These are phyloP conservation scores for Gossypium schwendimanii DNA, from an alignment of 441 rosid genomes.

Conservation along the genomic window DNA sequence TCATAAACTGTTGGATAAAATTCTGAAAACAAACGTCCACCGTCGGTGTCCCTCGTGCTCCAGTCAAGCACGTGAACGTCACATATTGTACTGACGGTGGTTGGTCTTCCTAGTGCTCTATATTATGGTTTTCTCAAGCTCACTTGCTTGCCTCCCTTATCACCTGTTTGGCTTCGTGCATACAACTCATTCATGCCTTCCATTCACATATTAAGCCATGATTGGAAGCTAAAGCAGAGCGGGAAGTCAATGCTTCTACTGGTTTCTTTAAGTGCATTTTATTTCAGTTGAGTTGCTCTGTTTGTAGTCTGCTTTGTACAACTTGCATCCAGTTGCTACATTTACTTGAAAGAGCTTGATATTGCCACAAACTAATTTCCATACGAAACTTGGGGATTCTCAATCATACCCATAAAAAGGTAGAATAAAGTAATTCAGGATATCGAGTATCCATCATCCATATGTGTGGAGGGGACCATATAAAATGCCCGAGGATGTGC, in stretches of 20 bases:
- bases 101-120: not conserved
- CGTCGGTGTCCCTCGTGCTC: constrained; percentile 23
- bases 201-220: not conserved
- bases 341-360: not conserved
- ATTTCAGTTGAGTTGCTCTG: not conserved
- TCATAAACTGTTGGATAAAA: constrained; percentile 47
- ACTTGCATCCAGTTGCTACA: not conserved
- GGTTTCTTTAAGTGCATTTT: not conserved
- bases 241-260: not conserved
- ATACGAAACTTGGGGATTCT: not conserved
- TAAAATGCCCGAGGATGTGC: not conserved
- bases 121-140: not conserved
- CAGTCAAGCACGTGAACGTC: too few species aligned
- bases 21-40: constrained; percentile 30
- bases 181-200: not conserved
- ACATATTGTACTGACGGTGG: not conserved
- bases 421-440: not conserved
- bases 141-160: constrained; percentile 24
- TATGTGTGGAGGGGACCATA: not conserved
- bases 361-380: not conserved
- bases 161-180: not conserved
- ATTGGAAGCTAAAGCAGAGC: not conserved
- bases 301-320: not conserved
- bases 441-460: not conserved
- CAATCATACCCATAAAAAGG: not conserved